phyloP scores from a whole-genome alignment of 2,329 filamentous ascomycete genomes.

The Ceratocystis ficicola region DNA sequence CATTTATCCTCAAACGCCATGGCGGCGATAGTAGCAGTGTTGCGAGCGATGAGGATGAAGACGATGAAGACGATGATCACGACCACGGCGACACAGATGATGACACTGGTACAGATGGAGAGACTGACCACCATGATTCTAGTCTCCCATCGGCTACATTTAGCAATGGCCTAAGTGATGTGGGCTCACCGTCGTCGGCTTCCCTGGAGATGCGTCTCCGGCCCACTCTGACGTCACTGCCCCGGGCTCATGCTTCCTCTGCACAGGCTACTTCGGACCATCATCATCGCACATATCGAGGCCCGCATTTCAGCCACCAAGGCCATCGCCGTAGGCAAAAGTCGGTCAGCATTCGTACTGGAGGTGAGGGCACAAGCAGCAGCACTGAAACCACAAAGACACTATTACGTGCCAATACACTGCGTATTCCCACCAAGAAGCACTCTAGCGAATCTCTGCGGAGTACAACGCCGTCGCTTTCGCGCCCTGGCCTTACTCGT shows the following conservation, averaged over 20 bases:
- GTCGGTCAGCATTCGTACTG: conserved; percentile 37
- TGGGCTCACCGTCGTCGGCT: conserved; percentile 29
- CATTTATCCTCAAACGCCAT: conserved; percentile 42
- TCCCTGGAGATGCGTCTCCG: conserved; percentile 62
- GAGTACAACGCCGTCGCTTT: conserved; percentile 26
- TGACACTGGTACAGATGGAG: conserved; percentile 12
- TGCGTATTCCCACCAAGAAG: conserved; percentile 37
- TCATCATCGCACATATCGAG: conserved; percentile 2
- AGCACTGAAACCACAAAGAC: conserved; percentile 4
- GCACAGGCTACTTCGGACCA: conserved; percentile 13
- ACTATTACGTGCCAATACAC: conserved; percentile 35
- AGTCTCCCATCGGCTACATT: conserved; percentile 25
- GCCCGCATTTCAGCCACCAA: conserved; percentile 8
- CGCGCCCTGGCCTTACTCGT: conserved; percentile 26
- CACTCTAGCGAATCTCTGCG: conserved; percentile 46
- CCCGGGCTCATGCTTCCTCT: conserved; percentile 6
- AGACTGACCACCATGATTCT: conserved; percentile 21
- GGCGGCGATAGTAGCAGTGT: conserved; percentile 22
- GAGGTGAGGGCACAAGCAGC: conserved; percentile 31
- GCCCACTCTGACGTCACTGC: conserved; percentile 56
- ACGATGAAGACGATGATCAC: conserved; percentile 40
- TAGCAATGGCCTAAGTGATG: conserved; percentile 24
- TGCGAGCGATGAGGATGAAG: conserved; percentile 27
- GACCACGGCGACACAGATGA: conserved; percentile 27
- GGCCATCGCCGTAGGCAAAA: conserved; percentile 30